Percentiles rank a stretch among this genome's conserved stretches.
Evolutionary conservation across 2,329 filamentous ascomycete species (phyloP).

Genomic region (Pestalotiopsis sp.): DNA sequence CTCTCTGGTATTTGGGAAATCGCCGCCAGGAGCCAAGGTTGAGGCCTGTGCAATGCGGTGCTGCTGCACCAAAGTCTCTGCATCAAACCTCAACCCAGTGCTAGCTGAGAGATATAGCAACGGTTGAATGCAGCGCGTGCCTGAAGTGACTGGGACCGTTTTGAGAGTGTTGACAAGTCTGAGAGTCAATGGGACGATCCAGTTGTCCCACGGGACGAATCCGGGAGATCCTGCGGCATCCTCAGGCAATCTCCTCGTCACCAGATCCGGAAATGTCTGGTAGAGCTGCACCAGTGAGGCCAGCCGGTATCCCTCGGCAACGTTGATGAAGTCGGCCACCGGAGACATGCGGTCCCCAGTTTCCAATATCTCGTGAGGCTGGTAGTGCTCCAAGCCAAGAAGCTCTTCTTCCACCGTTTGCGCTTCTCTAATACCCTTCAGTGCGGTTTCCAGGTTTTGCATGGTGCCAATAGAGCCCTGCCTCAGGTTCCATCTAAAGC

Average conservation of each 20-base stretch:
- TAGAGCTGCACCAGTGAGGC: constrained; percentile 39
- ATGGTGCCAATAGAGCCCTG: constrained; percentile 21
- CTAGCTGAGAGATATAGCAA: constrained; percentile 37
- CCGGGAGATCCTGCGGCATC: constrained; percentile 13
- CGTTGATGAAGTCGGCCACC: constrained; percentile 30
- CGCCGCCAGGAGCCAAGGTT: background rate
- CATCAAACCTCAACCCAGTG: constrained; percentile 29
- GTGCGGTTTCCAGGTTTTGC: constrained; percentile 23
- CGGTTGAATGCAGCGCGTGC: constrained; percentile 37
- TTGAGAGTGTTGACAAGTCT: constrained; percentile 33
- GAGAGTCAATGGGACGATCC: constrained; percentile 35
- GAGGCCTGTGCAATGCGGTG: constrained; percentile 8
- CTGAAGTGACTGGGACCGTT: constrained; percentile 34
- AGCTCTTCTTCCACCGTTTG: constrained; percentile 35
- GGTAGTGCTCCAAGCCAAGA: constrained; percentile 28
- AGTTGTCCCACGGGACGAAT: constrained; percentile 33
- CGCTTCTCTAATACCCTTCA: constrained; percentile 33
- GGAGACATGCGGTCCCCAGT: constrained; percentile 29
- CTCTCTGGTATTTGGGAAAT: background rate
- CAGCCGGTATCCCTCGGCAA: constrained; percentile 38
- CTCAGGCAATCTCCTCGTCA: constrained; percentile 28
- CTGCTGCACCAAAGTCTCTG: constrained; percentile 18
- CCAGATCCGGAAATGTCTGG: constrained; percentile 36
- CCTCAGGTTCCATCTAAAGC: constrained; percentile 28
- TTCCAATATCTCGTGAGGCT: constrained; percentile 21